Evolutionary conservation across 257 asterid species (phyloP), one percentile per base, ranked within the genome.

Genomic region (Solanum stenotomum): DNA sequence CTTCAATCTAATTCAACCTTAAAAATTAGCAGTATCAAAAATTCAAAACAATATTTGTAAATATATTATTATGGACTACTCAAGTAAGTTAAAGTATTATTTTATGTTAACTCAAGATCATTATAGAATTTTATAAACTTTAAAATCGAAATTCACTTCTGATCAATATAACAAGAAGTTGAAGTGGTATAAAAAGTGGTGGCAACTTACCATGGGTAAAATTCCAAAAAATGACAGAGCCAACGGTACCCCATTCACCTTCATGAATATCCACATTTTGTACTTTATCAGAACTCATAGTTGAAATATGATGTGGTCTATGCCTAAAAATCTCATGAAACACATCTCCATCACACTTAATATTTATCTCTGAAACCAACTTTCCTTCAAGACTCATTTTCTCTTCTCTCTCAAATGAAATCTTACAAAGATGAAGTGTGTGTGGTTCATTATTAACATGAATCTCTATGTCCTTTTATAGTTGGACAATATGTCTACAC

Each of bases 301-400:
- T 37, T 9, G 63, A 65, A 13, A 85, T 70, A 20, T 85, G 78
- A 23, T 85, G 87, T 37, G 87, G 87, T 85, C 77, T 85, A 6
- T 85, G 10, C n/a, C 79, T 85, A 70, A 85, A 85, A 8, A 85
- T 65, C 35, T 85, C 87, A 61, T 85, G 87, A 14, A 85, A 85
- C 0, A 85, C 75, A 85, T 85, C 87, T n/a, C 87, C 87, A 61
- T 31, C 49, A 1, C 40, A 65, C 35, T 85, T 85, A 8, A 85
- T 61, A 9, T 65, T 70, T 25, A 85, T 61, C 59, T 65, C 38
- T 8, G 87, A 72, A 25, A 86, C 34, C 40, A 86, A 86, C 84
- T 37, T 65, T 2, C 87, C 87, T 38, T 85, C 77, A 2, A 65
- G 78, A 8, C 87, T 42, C 87, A 85, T 85, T 7, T 85, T 25